phyloP scores from a whole-genome alignment of 306 rosid species.

The Acacia acuminata region DNA sequence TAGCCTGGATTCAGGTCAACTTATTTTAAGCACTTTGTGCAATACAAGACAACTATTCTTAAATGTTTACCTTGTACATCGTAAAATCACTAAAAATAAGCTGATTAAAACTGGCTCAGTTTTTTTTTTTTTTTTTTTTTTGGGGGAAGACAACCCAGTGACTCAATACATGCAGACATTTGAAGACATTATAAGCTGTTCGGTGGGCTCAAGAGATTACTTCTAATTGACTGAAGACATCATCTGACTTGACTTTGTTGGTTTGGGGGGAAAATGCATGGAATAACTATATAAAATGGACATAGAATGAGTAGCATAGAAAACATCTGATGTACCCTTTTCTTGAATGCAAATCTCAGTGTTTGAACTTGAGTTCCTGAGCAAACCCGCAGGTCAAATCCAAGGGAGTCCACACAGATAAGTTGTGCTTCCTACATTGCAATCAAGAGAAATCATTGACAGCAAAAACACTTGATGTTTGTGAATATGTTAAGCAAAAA shows the following conservation, averaged over 20 bases:
- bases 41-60: too few relatives aligned
- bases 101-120: too few relatives aligned
- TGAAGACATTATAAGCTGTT: background rate
- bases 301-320: conserved; percentile 6
- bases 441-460: conserved; percentile 22
- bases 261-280: conserved; percentile 12
- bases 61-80: too few relatives aligned
- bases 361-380: conserved; percentile 92
- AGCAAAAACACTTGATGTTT: conserved; percentile 15
- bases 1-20: too few relatives aligned
- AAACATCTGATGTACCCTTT: conserved; percentile 55
- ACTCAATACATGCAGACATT: conserved; percentile 8
- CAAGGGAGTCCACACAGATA: conserved; percentile 78
- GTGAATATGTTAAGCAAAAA: background rate
- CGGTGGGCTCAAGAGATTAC: background rate
- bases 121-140: too few relatives aligned
- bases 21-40: too few relatives aligned
- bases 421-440: conserved; percentile 82
- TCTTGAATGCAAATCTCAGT: conserved; percentile 70
- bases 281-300: background rate
- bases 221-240: background rate
- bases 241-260: background rate
- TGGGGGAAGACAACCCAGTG: background rate
- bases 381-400: conserved; percentile 88
- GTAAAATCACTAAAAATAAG: too few relatives aligned